Evolutionary conservation across 2,329 filamentous ascomycete genomes (phyloP).

Genomic region (Phoma sp.): DNA sequence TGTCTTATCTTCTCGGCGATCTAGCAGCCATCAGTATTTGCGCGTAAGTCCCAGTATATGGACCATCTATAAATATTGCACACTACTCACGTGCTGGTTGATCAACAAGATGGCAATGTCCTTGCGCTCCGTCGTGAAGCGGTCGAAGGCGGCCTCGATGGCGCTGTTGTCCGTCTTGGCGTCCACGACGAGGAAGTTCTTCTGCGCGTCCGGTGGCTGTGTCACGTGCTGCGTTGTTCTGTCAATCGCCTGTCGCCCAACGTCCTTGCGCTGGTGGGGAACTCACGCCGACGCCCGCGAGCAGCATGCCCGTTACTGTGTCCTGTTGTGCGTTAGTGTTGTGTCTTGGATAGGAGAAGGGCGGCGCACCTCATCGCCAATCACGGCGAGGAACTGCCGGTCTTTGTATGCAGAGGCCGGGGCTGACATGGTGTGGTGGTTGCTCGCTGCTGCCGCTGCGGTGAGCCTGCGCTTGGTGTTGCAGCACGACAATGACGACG

Average conservation of each 20-base stretch:
- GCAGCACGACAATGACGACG: conserved; percentile 13
- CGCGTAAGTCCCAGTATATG: background rate
- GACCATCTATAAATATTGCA: background rate
- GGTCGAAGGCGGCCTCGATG: conserved; percentile 89
- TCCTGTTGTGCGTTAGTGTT: conserved; percentile 64
- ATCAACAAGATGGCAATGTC: conserved; percentile 97
- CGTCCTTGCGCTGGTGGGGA: background rate
- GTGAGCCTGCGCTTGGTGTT: conserved; percentile 30
- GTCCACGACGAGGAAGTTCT: conserved; percentile 98
- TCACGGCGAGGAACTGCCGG: conserved; percentile 94
- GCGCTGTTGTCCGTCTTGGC: conserved; percentile 85
- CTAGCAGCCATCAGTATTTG: conserved; percentile 55
- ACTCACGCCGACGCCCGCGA: conserved; percentile 91
- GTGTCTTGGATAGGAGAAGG: background rate
- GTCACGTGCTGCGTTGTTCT: conserved; percentile 79
- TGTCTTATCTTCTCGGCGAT: conserved; percentile 93
- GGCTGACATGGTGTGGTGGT: conserved; percentile 62
- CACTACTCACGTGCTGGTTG: conserved; percentile 83
- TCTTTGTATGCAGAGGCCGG: conserved; percentile 71
- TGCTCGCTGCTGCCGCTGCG: conserved; percentile 17
- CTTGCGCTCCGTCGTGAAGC: conserved; percentile 87
- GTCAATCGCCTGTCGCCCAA: background rate
- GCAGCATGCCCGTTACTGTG: conserved; percentile 92
- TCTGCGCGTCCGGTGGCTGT: conserved; percentile 83
- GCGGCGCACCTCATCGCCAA: conserved; percentile 83